These are phyloP conservation scores for Metschnikowia cubensis DNA, from an alignment of 805 yeast species.

Conservation along the genomic window DNA sequence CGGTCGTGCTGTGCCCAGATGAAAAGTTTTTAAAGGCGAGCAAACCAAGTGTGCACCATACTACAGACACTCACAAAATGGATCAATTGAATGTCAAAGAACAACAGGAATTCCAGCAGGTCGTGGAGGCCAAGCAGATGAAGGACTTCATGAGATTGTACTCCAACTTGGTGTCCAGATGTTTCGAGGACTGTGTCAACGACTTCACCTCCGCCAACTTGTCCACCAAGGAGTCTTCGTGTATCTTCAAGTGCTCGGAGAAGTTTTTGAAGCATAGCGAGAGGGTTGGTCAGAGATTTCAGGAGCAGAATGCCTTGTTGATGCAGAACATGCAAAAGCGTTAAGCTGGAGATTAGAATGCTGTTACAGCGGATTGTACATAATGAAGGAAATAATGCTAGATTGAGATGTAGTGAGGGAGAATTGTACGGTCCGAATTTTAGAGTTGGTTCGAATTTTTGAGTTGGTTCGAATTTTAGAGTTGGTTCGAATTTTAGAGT, in stretches of 20 bases:
- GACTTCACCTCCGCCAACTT: conserved; percentile 93
- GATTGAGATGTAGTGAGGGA: background rate
- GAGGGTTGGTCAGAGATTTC: conserved; percentile 98
- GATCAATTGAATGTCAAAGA: conserved; percentile 93
- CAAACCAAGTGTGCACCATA: conserved; percentile 2
- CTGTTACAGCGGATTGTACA: background rate
- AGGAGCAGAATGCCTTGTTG: conserved; percentile 86
- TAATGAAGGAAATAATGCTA: background rate
- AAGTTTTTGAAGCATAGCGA: conserved; percentile 97
- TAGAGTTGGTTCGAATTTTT: too few species aligned
- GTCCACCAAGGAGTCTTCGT: conserved; percentile 77
- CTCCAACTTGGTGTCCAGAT: conserved; percentile 92
- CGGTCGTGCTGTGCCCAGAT: conserved; percentile 12
- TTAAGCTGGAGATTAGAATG: conserved; percentile 1
- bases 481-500: too few species aligned
- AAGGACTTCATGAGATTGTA: conserved; percentile 96
- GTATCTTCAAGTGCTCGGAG: conserved; percentile 91
- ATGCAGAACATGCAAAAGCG: conserved; percentile 56
- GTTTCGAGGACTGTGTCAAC: conserved; percentile 96
- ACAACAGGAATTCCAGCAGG: conserved; percentile 93
- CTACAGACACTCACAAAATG: conserved; percentile 43
- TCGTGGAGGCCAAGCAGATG: conserved; percentile 97
- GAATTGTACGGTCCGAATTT: too few species aligned
- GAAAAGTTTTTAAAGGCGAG: conserved; percentile 15
- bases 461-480: too few species aligned